phyloP scores from a whole-genome alignment of 768 basidiomycete genomes.

The Agaricus bisporus region DNA sequence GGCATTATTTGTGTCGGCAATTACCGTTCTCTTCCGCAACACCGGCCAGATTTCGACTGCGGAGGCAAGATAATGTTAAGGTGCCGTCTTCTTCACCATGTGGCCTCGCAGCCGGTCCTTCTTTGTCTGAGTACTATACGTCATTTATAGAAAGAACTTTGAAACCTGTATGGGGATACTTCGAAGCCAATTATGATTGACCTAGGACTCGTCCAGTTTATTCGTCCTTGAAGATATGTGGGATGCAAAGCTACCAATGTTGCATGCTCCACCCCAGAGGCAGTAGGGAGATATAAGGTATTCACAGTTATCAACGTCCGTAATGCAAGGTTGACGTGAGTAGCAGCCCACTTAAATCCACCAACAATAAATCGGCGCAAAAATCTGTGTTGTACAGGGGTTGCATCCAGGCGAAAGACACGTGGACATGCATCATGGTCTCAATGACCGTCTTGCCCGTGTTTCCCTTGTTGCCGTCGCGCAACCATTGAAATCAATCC shows the following conservation, averaged over 20 bases:
- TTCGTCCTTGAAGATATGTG: slow-evolving; percentile 20
- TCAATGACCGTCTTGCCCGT: slow-evolving; percentile 14
- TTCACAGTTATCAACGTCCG: slow-evolving; percentile 21
- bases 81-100: too few species aligned
- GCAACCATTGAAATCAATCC: slow-evolving; percentile 6
- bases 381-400: too few species aligned
- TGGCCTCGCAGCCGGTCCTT: not conserved
- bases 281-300: slow-evolving; percentile 23
- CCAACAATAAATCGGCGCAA: too few species aligned
- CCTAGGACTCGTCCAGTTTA: slow-evolving; percentile 19
- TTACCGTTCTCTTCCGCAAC: not conserved
- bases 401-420: slow-evolving; percentile 12
- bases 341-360: not conserved
- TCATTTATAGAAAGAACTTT: too few species aligned
- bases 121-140: not conserved
- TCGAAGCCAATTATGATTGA: too few species aligned
- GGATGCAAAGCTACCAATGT: too few species aligned
- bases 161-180: not conserved
- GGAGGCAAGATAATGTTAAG: too few species aligned
- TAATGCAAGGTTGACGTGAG: slow-evolving; percentile 18
- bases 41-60: too few species aligned
- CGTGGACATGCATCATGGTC: slow-evolving; percentile 18
- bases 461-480: slow-evolving; percentile 16
- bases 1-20: slow-evolving; percentile 1
- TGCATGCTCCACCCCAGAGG: too few species aligned